phyloP scores from a whole-genome alignment of 2,329 filamentous ascomycete species.

The Pseudogymnoascus sp. region DNA sequence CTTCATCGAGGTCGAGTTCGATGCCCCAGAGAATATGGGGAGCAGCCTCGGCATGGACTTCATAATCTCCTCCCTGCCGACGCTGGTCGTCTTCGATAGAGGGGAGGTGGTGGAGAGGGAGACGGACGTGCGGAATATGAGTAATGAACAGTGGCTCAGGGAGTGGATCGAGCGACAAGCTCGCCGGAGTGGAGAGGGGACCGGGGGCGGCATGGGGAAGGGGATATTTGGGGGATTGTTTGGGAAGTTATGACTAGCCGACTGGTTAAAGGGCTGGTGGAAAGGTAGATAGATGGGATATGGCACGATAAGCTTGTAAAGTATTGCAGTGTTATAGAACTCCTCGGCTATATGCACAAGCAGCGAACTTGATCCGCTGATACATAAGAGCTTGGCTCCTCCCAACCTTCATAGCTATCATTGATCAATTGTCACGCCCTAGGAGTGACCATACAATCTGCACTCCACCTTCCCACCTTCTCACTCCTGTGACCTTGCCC shows the following conservation, averaged over 20 bases:
- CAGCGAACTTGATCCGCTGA: background rate
- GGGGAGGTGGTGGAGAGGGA: constrained; percentile 45
- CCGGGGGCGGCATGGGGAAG: constrained; percentile 31
- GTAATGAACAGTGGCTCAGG: constrained; percentile 41
- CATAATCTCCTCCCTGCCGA: constrained; percentile 51
- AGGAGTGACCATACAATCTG: background rate
- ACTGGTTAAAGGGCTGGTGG: background rate
- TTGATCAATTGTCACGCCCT: background rate
- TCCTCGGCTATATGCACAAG: background rate
- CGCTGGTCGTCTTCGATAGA: constrained; percentile 48
- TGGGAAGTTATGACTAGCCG: constrained; percentile 16
- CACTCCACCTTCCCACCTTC: background rate
- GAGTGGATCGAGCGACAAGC: constrained; percentile 48
- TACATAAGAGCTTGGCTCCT: background rate
- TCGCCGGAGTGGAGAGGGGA: constrained; percentile 36
- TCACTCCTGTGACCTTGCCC: background rate
- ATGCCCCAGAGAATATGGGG: constrained; percentile 48
- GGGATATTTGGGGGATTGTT: constrained; percentile 36
- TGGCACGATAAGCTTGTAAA: background rate
- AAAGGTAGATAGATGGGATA: background rate
- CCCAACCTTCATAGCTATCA: background rate
- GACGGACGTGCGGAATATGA: constrained; percentile 40
- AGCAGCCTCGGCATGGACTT: constrained; percentile 42
- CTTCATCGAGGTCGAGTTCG: constrained; percentile 46
- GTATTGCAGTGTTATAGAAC: background rate